Conservation (phyloP, 1,284 basidiomycete genomes). For the Fomitopsis palustris region DNA sequence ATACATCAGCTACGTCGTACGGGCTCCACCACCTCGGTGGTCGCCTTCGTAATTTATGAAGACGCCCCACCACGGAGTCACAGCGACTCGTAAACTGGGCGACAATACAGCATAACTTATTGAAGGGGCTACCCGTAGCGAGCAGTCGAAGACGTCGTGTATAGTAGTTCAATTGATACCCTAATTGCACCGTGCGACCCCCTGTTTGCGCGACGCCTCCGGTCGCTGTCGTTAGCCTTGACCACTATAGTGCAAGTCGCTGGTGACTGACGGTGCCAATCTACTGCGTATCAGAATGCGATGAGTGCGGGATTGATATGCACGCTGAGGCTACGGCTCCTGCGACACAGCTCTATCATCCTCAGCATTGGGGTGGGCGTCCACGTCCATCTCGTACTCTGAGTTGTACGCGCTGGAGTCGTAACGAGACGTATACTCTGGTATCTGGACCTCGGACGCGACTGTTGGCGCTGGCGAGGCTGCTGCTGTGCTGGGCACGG, state of each 20-base stretch:
- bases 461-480: conserved; percentile 48
- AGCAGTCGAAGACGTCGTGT: neutral
- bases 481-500: neutral
- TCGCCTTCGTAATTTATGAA: conserved; percentile 8
- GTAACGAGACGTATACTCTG: conserved; percentile 18
- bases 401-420: conserved; percentile 32
- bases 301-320: no score
- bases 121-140: neutral
- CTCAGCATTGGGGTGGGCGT: conserved; percentile 17
- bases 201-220: no score
- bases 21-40: conserved; percentile 52
- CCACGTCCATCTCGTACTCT: conserved; percentile 25
- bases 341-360: conserved; percentile 7
- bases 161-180: neutral
- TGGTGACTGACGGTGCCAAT: no score
- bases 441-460: conserved; percentile 37
- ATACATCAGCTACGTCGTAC: conserved; percentile 26
- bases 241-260: no score
- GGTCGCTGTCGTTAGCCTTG: no score
- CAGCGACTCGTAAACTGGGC: neutral
- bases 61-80: neutral
- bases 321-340: neutral
- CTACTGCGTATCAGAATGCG: no score
- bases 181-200: no score
- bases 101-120: neutral